Evolutionary conservation across 345 rosid genomes (phyloP), one percentile per base, ranked within the genome.

Genomic region (Bruguiera parviflora): DNA sequence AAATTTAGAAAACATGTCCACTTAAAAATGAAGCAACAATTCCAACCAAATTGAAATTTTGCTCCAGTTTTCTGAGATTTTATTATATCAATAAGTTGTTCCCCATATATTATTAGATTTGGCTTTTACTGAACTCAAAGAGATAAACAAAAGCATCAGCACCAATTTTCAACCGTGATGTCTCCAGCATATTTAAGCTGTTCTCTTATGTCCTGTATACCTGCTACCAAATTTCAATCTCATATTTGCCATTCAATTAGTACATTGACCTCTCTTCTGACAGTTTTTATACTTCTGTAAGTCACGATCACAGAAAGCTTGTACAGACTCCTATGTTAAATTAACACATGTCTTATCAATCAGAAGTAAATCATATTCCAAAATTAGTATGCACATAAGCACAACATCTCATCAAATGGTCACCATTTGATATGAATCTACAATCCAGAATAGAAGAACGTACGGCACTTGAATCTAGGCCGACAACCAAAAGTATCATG

Each of bases 381-480:
- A 29, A 53, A 55, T 29, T 28, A 53, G 37, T 16, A 46, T 31
- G 59, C 31, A 59, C 33, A 57, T 13, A 20, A 37, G 25, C 27
- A 22, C 35, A 58, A 27, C 61, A 29, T 22, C 39, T 47, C 32
- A 20, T 22, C 37, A 47, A 10, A 32, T 31, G 47, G 35, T n/a
- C 24, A 55, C 13, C 18, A 53, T 8, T 63, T 46, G 51, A 55
- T 1, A 25, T 53, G 67, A 10, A n/a, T 47, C 43, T 60, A 8
- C 61, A 28, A 66, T 46, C 8, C 29, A 39, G 47, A 73, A 27
- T 25, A 29, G 65, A 55, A 11, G 61, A 63, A 83, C 98, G 88
- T 87, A 94, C 97, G 49, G 98, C 94, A 56, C 92, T 94, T 6
- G 98, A 89, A 77, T 94, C 97, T 79, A 86, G 98, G 73, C 97